Conservation (phyloP, 2,329 filamentous ascomycete genomes). For the Coniella vitis region DNA sequence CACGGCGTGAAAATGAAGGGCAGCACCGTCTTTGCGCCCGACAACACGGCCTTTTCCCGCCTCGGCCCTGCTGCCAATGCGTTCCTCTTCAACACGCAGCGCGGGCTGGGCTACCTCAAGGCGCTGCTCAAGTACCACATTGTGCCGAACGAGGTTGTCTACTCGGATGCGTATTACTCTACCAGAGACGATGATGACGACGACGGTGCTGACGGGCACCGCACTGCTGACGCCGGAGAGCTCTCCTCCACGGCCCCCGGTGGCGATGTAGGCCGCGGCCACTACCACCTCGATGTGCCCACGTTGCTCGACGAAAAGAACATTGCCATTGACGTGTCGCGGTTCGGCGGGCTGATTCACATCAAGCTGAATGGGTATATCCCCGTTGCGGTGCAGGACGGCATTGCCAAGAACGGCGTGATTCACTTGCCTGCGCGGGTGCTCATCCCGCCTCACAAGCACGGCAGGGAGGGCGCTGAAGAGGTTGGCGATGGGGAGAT, state of each 20-base stretch:
- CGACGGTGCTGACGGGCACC: conserved; percentile 34
- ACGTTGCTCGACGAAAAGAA: conserved; percentile 62
- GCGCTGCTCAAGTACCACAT: conserved; percentile 76
- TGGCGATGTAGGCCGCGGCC: conserved; percentile 32
- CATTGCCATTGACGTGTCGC: conserved; percentile 64
- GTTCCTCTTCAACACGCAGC: conserved; percentile 74
- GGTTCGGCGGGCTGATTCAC: conserved; percentile 59
- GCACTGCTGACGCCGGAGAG: too few relatives aligned
- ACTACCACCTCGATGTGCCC: conserved; percentile 63
- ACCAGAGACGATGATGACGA: conserved; percentile 19
- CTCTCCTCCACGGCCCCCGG: too few relatives aligned
- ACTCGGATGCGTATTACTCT: conserved; percentile 75
- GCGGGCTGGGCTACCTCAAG: conserved; percentile 67
- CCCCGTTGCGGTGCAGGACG: conserved; percentile 61
- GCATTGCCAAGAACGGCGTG: conserved; percentile 70
- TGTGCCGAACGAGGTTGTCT: conserved; percentile 66
- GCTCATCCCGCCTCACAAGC: conserved; percentile 65
- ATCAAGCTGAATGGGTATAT: conserved; percentile 72
- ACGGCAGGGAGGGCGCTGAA: conserved; percentile 29
- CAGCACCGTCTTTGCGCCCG: conserved; percentile 74
- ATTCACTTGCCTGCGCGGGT: conserved; percentile 70
- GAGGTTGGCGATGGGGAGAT: conserved; percentile 44
- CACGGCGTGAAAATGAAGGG: conserved; percentile 50
- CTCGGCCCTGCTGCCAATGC: conserved; percentile 69
- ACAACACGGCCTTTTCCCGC: conserved; percentile 70